Conservation (phyloP, 75 land plant genomes). For the Picea sitchensis region DNA sequence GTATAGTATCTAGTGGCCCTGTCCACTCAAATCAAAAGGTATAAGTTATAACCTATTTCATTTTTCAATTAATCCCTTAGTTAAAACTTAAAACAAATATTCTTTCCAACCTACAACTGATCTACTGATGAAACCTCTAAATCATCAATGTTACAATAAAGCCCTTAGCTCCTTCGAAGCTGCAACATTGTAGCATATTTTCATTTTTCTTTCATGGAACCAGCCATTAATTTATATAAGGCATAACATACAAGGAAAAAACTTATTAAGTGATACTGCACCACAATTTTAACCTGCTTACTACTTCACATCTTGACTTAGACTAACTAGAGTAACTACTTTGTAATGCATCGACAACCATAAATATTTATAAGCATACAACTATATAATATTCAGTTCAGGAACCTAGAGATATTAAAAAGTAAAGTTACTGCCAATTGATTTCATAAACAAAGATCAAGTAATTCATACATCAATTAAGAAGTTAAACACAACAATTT, state of each 20-base stretch:
- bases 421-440: not conserved
- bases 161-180: not conserved
- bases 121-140: not conserved
- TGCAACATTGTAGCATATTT: not conserved
- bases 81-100: too few species aligned
- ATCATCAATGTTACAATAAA: not conserved
- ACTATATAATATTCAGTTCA: not conserved
- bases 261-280: not conserved
- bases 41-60: too few species aligned
- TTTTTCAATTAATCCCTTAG: too few species aligned
- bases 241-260: not conserved
- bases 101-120: not conserved
- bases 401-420: not conserved
- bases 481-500: not conserved
- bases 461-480: not conserved
- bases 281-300: not conserved
- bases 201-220: not conserved
- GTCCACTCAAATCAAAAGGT: too few species aligned
- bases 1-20: too few species aligned
- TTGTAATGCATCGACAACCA: not conserved
- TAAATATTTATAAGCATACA: not conserved
- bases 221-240: not conserved
- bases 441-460: not conserved
- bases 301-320: not conserved
- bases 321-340: not conserved